Evolutionary conservation across 257 asterid genomes (phyloP).

Genomic region (Gentiana straminea): DNA sequence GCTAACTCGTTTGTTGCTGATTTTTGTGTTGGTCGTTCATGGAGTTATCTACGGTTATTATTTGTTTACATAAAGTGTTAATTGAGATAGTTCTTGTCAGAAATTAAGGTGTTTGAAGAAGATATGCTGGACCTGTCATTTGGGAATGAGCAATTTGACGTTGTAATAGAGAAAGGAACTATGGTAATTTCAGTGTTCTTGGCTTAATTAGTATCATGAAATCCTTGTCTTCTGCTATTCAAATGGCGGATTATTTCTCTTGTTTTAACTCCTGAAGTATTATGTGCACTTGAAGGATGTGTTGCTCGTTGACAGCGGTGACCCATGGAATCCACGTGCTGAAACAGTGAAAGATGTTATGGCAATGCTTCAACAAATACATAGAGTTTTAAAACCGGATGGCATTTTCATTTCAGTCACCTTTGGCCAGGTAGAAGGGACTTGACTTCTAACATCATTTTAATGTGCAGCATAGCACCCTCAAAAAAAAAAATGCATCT

Average conservation of each 20-base stretch:
- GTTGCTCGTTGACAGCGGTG: constrained; percentile 91
- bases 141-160: constrained; percentile 67
- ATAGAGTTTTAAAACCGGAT: constrained; percentile 71
- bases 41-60: not conserved
- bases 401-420: constrained; percentile 84
- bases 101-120: constrained; percentile 77
- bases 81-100: constrained; percentile 27
- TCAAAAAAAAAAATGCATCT: no score
- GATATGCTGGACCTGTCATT: constrained; percentile 96
- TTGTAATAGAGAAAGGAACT: constrained; percentile 94
- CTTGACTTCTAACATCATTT: not conserved
- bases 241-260: not conserved
- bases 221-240: constrained; percentile 3
- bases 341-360: constrained; percentile 56
- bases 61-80: not conserved
- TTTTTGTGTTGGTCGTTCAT: not conserved
- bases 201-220: not conserved
- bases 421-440: constrained; percentile 71
- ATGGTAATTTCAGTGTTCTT: constrained; percentile 44
- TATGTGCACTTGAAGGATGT: constrained; percentile 56
- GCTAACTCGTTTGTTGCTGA: no score
- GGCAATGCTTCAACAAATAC: constrained; percentile 77
- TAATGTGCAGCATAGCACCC: not conserved
- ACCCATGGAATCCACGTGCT: constrained; percentile 92
- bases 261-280: not conserved